Evolutionary conservation across 1,284 basidiomycete species (phyloP).

Genomic region (Pholiota adiposa): DNA sequence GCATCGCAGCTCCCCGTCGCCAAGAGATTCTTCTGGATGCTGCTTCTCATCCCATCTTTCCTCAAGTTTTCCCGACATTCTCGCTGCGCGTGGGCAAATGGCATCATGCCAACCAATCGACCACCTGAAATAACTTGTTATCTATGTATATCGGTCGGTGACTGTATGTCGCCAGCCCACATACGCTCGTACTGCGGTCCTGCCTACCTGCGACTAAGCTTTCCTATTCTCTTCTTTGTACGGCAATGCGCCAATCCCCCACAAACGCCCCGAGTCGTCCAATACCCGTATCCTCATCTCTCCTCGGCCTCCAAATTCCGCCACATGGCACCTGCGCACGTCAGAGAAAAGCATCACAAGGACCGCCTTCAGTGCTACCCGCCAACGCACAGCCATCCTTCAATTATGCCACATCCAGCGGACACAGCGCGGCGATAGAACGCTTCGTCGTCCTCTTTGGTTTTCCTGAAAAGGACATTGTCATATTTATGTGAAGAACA

Average conservation of each 20-base stretch:
- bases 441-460: neutral
- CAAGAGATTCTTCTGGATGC: neutral
- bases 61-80: neutral
- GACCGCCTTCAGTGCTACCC: neutral
- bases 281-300: neutral
- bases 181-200: neutral
- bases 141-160: neutral
- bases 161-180: neutral
- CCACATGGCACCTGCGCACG: neutral
- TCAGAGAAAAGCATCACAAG: neutral
- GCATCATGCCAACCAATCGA: neutral
- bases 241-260: neutral
- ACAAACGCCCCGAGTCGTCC: neutral
- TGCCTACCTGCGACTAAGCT: neutral
- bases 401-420: neutral
- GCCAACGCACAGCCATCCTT: neutral
- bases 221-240: neutral
- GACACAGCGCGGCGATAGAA: conserved; percentile 1
- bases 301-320: neutral
- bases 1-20: neutral
- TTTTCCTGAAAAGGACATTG: neutral
- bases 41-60: neutral
- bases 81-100: neutral
- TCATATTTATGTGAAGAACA: neutral
- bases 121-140: neutral